Base-by-base conservation (phyloP, 164 flowering plant species). In the Platanus orientalis region DNA sequence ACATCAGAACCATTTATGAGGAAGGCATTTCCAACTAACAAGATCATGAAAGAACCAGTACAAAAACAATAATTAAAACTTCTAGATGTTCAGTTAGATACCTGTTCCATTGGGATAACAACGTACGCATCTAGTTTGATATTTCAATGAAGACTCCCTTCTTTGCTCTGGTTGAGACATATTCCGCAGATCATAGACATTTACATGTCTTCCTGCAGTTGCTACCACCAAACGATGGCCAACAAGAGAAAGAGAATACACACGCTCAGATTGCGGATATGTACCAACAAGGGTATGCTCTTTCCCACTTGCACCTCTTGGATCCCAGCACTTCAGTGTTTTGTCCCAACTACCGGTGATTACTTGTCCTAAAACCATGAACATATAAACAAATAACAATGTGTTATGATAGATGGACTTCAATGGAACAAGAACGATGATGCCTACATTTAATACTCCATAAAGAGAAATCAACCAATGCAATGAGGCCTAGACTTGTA, bases 51-150 rank as follows among this genome's bases (percentile, higher is more conserved):
- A 45, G 20, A 36, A 0, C 9, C 42, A 36, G 9, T 14, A 36
- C 13, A 45, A 45, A 13, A 45, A 13, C 4, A 45, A 45, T 16
- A 60, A 34, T 25, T 21, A 60, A 12, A 50, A 28, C n/a, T 21
- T 44, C 27, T 23, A 39, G 19, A 63, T 44, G 32, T 58, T 45
- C 49, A 2, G 12, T 50, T 45, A 19, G 19, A 19, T 79, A 90
- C 99, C 98, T 78, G 99, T 95, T 80, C 97, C 99, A 78, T 92
- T 88, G 39, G 99, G 99, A 74, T 95, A 95, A 69, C 96, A 90
- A 23, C 96, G 86, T 52, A 95, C 97, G 67, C 99, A 88, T 83
- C 99, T 79, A 27, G 99, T 95, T 76, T 95, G 99, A 66, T 95
- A 92, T 56, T 95, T 95, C 79, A 95, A 69, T 3, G 99, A 92